phyloP scores from a whole-genome alignment of 179 eudicot genomes.

The Nepenthes alata region DNA sequence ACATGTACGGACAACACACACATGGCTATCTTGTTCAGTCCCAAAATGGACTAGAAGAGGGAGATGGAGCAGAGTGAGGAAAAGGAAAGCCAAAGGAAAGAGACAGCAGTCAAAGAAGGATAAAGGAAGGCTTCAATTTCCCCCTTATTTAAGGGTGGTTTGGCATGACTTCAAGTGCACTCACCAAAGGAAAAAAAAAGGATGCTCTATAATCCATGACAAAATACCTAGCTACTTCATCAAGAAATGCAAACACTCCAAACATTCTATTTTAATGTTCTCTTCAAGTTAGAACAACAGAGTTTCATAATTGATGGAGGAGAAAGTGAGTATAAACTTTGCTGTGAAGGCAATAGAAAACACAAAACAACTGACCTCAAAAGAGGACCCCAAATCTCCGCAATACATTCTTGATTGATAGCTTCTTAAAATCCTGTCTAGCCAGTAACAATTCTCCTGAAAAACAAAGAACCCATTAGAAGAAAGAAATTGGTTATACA shows the following conservation, averaged over 20 bases:
- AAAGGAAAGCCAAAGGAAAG: neutral
- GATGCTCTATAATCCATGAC: too few relatives aligned
- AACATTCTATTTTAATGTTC: too few relatives aligned
- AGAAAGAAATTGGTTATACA: neutral
- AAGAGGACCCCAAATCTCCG: conserved; percentile 59
- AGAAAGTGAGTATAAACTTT: neutral
- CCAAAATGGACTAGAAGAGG: neutral
- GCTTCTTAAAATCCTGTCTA: conserved; percentile 64
- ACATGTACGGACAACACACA: neutral
- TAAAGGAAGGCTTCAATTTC: too few relatives aligned
- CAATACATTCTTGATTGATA: conserved; percentile 73
- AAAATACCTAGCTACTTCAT: too few relatives aligned
- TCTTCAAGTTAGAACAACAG: too few relatives aligned
- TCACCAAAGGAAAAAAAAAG: too few relatives aligned
- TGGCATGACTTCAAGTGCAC: too few relatives aligned
- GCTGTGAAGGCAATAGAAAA: conserved; percentile 1
- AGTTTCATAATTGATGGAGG: too few relatives aligned
- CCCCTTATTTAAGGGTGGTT: too few relatives aligned
- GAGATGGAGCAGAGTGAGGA: neutral
- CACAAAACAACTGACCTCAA: conserved; percentile 35
- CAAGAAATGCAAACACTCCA: too few relatives aligned
- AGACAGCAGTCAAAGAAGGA: neutral
- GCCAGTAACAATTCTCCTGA: conserved; percentile 81
- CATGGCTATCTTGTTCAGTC: neutral
- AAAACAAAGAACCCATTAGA: conserved; percentile 1